These are phyloP conservation scores for Phytophthora colocasiae DNA, from an alignment of 352 stramenopile species.

Conservation along the genomic window DNA sequence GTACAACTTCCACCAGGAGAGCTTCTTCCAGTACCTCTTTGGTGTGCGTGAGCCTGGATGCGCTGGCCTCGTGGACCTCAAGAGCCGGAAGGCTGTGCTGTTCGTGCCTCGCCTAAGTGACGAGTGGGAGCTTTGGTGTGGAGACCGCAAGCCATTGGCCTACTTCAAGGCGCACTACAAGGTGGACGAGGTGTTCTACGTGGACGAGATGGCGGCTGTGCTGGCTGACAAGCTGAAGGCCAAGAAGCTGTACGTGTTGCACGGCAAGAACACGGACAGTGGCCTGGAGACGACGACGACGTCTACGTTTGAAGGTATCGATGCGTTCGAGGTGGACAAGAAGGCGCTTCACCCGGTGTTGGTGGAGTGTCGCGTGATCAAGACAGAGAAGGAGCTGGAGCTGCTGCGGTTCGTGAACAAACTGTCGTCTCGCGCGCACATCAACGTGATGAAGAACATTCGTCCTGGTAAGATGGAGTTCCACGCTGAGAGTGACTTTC, in stretches of 20 bases:
- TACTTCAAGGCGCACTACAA: slow-evolving; percentile 93
- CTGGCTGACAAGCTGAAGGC: slow-evolving; percentile 66
- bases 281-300: slow-evolving; percentile 74
- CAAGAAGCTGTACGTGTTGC: slow-evolving; percentile 78
- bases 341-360: slow-evolving; percentile 81
- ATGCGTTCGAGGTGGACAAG: slow-evolving; percentile 67
- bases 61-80: slow-evolving; percentile 87
- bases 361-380: slow-evolving; percentile 91
- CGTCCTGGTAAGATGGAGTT: slow-evolving; percentile 59
- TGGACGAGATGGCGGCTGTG: slow-evolving; percentile 80
- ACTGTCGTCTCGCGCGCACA: slow-evolving; percentile 60
- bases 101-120: slow-evolving; percentile 93
- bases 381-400: slow-evolving; percentile 94
- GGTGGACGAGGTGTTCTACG: slow-evolving; percentile 91
- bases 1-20: slow-evolving; percentile 97
- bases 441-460: slow-evolving; percentile 47
- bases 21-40: slow-evolving; percentile 99
- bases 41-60: slow-evolving; percentile 97
- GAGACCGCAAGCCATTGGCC: slow-evolving; percentile 86
- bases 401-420: slow-evolving; percentile 93
- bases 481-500: slow-evolving; percentile 81
- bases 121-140: slow-evolving; percentile 96
- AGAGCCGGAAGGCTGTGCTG: slow-evolving; percentile 80
- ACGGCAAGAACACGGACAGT: slow-evolving; percentile 86
- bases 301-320: slow-evolving; percentile 83